Evolutionary conservation across 768 basidiomycete species (phyloP), one percentile per base, ranked within the genome.

Genomic region (Phlebiopsis flavidoalba): DNA sequence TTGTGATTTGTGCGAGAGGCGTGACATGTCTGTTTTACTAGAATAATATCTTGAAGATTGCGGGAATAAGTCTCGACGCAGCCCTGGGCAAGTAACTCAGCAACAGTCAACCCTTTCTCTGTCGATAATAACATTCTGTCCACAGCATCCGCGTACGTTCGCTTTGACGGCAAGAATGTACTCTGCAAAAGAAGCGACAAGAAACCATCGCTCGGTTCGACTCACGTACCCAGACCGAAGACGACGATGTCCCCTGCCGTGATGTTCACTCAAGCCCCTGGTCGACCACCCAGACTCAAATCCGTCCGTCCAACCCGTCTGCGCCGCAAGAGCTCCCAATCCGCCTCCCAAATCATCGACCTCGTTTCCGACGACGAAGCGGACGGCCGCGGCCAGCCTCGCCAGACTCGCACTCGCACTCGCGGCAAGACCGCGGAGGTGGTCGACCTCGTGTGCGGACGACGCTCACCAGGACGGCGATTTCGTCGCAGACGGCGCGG

Each of bases 81-180:
- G n/a, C n/a, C n/a, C n/a, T n/a, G n/a, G n/a, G n/a, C n/a, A n/a
- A n/a, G n/a, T n/a, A n/a, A n/a, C n/a, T n/a, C n/a, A n/a, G n/a
- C n/a, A n/a, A n/a, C n/a, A n/a, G n/a, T n/a, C n/a, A n/a, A n/a
- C n/a, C n/a, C n/a, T n/a, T n/a, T n/a, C n/a, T n/a, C n/a, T n/a
- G n/a, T n/a, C n/a, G n/a, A n/a, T n/a, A n/a, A n/a, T n/a, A n/a
- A n/a, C n/a, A n/a, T n/a, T n/a, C n/a, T 33, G 36, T 26, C 31
- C 5, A 19, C 63, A 91, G 89, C 0, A 90, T 95, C 31, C 69
- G n/a, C 85, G 0, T 93, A 84, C 64, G 84, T 89, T 43, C 85
- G 89, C 1, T 93, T 95, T 65, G 93, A 94, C 61, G 93, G 93
- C 1, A 80, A 86, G 66, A n/a, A 87, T 95, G 84, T 89, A 89